Evolutionary conservation across 2,329 filamentous ascomycete species (phyloP).

Genomic region (Claviceps digitariae): DNA sequence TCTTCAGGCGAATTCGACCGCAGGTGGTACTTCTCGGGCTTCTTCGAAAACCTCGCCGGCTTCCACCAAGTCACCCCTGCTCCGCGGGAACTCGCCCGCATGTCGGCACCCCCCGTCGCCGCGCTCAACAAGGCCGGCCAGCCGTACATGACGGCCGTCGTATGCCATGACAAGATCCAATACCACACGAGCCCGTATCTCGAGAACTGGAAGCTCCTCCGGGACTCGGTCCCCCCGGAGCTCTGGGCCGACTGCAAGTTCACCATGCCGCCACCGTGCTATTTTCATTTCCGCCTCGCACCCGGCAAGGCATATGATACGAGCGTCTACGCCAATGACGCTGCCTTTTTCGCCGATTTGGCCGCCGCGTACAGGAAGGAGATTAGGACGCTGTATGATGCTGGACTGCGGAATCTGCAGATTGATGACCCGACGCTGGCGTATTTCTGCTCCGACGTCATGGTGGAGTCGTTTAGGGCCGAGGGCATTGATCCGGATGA

Average conservation of each 20-base stretch:
- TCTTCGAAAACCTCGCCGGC: constrained; percentile 32
- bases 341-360: constrained; percentile 44
- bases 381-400: constrained; percentile 38
- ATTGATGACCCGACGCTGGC: constrained; percentile 51
- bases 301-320: constrained; percentile 38
- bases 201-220: constrained; percentile 27
- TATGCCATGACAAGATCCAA: constrained; percentile 29
- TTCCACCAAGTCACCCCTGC: constrained; percentile 25
- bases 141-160: constrained; percentile 24
- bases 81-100: constrained; percentile 23
- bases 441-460: constrained; percentile 56
- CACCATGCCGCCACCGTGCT: constrained; percentile 52
- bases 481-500: constrained; percentile 48
- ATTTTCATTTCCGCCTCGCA: constrained; percentile 46
- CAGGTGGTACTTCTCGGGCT: constrained; percentile 35
- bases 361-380: constrained; percentile 41
- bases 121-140: constrained; percentile 24
- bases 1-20: constrained; percentile 56
- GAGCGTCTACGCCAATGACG: constrained; percentile 36
- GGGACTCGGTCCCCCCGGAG: constrained; percentile 35
- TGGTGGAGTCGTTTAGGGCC: constrained; percentile 43
- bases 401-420: constrained; percentile 42
- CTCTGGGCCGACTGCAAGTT: constrained; percentile 53
- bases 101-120: constrained; percentile 25
- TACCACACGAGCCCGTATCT: constrained; percentile 28